Conservation (phyloP, 2,329 filamentous ascomycete species). For the Thelonectria discophora region DNA sequence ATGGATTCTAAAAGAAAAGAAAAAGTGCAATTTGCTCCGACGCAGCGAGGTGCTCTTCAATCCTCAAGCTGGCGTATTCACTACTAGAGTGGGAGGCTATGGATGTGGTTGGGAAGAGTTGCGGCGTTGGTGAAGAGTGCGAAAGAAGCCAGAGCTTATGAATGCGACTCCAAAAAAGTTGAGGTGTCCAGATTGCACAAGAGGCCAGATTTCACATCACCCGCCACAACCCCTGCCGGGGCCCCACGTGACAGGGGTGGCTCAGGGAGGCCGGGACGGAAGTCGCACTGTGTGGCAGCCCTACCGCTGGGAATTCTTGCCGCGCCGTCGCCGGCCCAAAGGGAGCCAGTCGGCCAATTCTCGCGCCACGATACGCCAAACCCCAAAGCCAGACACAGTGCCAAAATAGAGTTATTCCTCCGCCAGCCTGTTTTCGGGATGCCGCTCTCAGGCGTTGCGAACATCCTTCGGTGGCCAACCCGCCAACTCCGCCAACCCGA, state of each 20-base stretch:
- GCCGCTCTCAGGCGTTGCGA: too few species aligned
- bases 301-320: slow-evolving; percentile 19
- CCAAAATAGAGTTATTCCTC: not conserved
- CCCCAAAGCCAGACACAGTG: slow-evolving; percentile 32
- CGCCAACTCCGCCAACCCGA: not conserved
- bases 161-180: slow-evolving; percentile 48
- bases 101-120: slow-evolving; percentile 37
- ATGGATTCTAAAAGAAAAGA: slow-evolving; percentile 34
- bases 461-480: not conserved
- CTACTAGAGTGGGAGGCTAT: slow-evolving; percentile 42
- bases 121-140: slow-evolving; percentile 20
- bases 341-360: not conserved
- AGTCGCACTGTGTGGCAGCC: slow-evolving; percentile 36
- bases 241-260: slow-evolving; percentile 48
- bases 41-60: slow-evolving; percentile 39
- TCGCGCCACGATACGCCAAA: slow-evolving; percentile 5
- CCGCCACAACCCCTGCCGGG: slow-evolving; percentile 29
- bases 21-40: slow-evolving; percentile 37
- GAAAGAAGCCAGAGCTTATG: slow-evolving; percentile 49
- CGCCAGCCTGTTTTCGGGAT: slow-evolving; percentile 1
- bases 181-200: slow-evolving; percentile 57
- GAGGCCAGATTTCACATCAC: slow-evolving; percentile 60
- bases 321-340: not conserved
- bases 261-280: not conserved
- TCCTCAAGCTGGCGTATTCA: slow-evolving; percentile 46